These are phyloP conservation scores for Dunaliella salina DNA, from an alignment of 163 green algal species.

Conservation along the genomic window DNA sequence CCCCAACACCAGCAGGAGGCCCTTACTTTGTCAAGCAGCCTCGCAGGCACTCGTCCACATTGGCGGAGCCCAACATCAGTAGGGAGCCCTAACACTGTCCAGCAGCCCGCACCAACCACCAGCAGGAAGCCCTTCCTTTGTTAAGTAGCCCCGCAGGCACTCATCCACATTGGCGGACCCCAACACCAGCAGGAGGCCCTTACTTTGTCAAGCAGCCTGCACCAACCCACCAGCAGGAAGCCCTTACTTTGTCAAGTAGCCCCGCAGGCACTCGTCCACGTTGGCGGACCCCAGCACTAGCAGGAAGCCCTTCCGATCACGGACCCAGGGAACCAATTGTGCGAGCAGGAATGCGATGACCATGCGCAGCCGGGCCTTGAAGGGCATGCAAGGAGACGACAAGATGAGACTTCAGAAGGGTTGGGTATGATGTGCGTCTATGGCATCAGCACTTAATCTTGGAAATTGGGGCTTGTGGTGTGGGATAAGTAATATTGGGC, in stretches of 20 bases:
- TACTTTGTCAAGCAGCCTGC: too few relatives aligned
- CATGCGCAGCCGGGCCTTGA: slow-evolving; percentile 85
- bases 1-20: slow-evolving; percentile 56
- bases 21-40: too few relatives aligned
- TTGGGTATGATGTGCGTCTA: too few relatives aligned
- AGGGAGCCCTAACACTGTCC: not conserved
- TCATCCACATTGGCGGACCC: too few relatives aligned
- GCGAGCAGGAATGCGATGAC: slow-evolving; percentile 92
- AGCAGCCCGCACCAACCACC: not conserved
- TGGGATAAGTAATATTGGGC: too few relatives aligned
- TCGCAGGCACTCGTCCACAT: too few relatives aligned
- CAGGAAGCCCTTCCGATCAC: slow-evolving; percentile 72
- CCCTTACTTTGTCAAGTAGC: slow-evolving; percentile 62
- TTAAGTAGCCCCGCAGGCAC: too few relatives aligned
- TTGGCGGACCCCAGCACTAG: slow-evolving; percentile 93
- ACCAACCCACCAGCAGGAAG: not conserved
- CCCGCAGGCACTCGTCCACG: slow-evolving; percentile 90
- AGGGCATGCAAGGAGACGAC: too few relatives aligned
- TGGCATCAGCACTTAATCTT: too few relatives aligned
- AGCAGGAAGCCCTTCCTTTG: not conserved
- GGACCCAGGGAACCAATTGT: slow-evolving; percentile 86
- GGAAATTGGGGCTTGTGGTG: too few relatives aligned
- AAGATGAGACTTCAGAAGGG: too few relatives aligned
- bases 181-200: not conserved
- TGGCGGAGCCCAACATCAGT: not conserved